Evolutionary conservation across 768 basidiomycete species (phyloP).

Genomic region (Lyophyllum atratum): DNA sequence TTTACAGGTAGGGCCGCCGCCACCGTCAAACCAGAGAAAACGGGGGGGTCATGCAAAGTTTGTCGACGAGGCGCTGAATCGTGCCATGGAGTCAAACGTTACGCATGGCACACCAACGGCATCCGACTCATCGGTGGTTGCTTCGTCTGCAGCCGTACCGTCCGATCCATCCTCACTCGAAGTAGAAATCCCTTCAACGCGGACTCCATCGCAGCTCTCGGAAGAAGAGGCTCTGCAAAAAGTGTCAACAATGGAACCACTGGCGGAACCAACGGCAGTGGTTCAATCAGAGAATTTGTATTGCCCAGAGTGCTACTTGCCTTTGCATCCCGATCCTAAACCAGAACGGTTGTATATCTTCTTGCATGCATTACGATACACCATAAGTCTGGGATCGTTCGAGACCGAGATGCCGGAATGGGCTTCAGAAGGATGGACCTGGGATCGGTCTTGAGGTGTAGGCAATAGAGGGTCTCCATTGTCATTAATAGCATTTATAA

Average conservation of each 20-base stretch:
- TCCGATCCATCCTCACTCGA: slow-evolving; percentile 18
- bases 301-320: slow-evolving; percentile 91
- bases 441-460: slow-evolving; percentile 46
- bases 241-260: slow-evolving; percentile 38
- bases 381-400: slow-evolving; percentile 78
- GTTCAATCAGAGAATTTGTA: slow-evolving; percentile 53
- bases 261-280: slow-evolving; percentile 37
- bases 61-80: slow-evolving; percentile 25
- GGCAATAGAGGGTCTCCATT: neutral
- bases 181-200: slow-evolving; percentile 7
- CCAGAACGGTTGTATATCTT: slow-evolving; percentile 95
- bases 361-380: slow-evolving; percentile 88
- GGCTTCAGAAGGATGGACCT: slow-evolving; percentile 75
- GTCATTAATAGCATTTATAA: slow-evolving; percentile 7
- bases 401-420: slow-evolving; percentile 89
- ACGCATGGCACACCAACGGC: neutral
- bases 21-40: slow-evolving; percentile 61
- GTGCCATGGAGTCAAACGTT: slow-evolving; percentile 10
- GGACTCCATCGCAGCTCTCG: slow-evolving; percentile 40
- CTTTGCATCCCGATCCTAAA: slow-evolving; percentile 89
- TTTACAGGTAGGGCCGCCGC: slow-evolving; percentile 50
- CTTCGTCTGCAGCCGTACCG: slow-evolving; percentile 11
- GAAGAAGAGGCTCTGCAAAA: slow-evolving; percentile 51
- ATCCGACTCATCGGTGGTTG: slow-evolving; percentile 5
- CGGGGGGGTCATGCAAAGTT: slow-evolving; percentile 57